Evolutionary conservation across 2,329 filamentous ascomycete genomes (phyloP).

Genomic region (Aspergillus aculeatinus): DNA sequence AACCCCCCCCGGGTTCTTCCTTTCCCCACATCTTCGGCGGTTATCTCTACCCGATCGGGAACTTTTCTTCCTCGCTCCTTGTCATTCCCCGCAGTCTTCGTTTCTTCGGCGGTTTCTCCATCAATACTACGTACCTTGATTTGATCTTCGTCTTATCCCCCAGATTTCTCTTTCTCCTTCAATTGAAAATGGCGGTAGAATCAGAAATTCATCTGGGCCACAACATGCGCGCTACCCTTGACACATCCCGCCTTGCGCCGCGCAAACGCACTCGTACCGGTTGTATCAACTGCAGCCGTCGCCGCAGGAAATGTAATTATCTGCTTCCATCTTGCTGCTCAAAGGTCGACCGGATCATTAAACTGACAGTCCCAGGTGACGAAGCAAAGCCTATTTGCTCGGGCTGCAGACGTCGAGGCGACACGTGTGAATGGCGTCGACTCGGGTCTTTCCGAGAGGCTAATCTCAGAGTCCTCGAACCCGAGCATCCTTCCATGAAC

Average conservation of each 20-base stretch:
- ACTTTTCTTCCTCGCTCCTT: conserved; percentile 8
- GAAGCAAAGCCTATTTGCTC: conserved; percentile 32
- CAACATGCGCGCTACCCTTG: conserved; percentile 3
- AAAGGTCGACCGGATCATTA: background rate
- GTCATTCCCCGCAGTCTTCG: background rate
- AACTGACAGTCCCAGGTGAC: conserved; percentile 22
- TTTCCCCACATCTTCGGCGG: conserved; percentile 11
- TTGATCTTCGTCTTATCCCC: conserved; percentile 1
- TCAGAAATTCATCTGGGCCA: background rate
- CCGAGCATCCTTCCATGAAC: conserved; percentile 33
- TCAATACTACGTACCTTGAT: background rate
- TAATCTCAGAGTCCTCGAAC: conserved; percentile 30
- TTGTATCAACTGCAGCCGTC: conserved; percentile 34
- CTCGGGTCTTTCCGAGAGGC: conserved; percentile 32
- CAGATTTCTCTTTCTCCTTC: background rate
- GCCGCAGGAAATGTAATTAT: conserved; percentile 32
- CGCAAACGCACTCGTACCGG: conserved; percentile 32
- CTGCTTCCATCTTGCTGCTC: background rate
- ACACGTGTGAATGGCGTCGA: conserved; percentile 33
- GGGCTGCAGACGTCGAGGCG: conserved; percentile 31
- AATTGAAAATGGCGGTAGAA: background rate
- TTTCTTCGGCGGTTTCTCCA: background rate
- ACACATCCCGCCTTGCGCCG: conserved; percentile 6
- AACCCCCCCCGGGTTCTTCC: conserved; percentile 2
- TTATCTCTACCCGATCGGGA: conserved; percentile 20